Evolutionary conservation across 2,329 filamentous ascomycete species (phyloP).

Genomic region (Acephala macrosclerotiorum): DNA sequence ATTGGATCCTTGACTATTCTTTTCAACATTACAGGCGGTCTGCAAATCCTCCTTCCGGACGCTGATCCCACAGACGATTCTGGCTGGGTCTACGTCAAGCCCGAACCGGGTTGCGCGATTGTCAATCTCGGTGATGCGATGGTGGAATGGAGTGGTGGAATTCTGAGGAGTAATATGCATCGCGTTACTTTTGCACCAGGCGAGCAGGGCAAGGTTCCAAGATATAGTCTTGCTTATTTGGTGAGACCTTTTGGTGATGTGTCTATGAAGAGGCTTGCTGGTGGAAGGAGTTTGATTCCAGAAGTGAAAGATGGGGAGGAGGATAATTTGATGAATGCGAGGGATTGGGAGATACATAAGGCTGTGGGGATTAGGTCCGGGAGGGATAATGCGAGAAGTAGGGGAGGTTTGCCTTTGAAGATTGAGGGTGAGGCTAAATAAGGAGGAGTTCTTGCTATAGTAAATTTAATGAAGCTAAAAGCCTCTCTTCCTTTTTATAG

Average conservation of each 20-base stretch:
- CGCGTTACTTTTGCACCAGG: constrained; percentile 41
- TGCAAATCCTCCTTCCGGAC: constrained; percentile 47
- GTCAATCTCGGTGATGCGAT: constrained; percentile 47
- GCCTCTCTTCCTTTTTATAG: no score
- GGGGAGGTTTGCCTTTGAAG: constrained; percentile 2
- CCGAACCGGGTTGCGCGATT: constrained; percentile 42
- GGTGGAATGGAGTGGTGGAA: constrained; percentile 40
- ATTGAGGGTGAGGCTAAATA: no score
- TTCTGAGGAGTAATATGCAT: constrained; percentile 40
- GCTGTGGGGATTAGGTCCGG: constrained; percentile 9
- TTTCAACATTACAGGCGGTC: constrained; percentile 46
- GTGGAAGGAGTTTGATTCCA: constrained; percentile 16
- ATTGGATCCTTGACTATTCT: constrained; percentile 46
- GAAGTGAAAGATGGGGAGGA: constrained; percentile 9
- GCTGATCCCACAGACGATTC: constrained; percentile 42
- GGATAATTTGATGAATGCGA: constrained; percentile 17
- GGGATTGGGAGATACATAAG: constrained; percentile 24
- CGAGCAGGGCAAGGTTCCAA: constrained; percentile 25
- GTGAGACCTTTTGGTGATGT: constrained; percentile 53
- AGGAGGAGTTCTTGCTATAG: no score
- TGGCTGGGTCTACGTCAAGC: constrained; percentile 43
- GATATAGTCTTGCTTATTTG: constrained; percentile 62
- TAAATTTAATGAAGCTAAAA: no score
- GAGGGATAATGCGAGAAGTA: constrained; percentile 18
- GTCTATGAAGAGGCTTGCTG: constrained; percentile 33